Evolutionary conservation across 169 alveolate species (phyloP).

Genomic region (Eimeria nieschulzi): DNA sequence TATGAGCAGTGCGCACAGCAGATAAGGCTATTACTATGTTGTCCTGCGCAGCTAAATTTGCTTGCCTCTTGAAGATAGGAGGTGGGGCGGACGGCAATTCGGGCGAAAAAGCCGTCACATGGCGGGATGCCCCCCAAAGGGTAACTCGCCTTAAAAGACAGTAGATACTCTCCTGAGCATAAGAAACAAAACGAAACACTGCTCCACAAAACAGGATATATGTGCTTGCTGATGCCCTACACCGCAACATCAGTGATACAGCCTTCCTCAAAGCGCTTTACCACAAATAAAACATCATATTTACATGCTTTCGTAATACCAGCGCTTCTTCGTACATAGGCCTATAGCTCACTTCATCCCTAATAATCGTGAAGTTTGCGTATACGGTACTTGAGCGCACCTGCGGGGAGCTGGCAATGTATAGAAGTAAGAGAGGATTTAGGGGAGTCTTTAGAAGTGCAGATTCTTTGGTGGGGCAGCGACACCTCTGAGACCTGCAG

Average conservation of each 20-base stretch:
- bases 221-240: no score
- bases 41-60: no score
- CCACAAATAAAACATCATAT: no score
- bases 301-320: no score
- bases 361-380: no score
- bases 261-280: no score
- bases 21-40: no score
- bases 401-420: slow-evolving; percentile 29
- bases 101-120: slow-evolving; percentile 72
- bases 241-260: no score
- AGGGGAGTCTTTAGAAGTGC: not conserved
- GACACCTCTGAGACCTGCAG: slow-evolving; percentile 1
- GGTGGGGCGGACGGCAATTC: slow-evolving; percentile 35
- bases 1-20: no score
- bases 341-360: no score
- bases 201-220: no score
- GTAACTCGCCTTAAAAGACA: slow-evolving; percentile 34
- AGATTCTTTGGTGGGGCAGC: slow-evolving; percentile 19
- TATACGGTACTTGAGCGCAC: not conserved
- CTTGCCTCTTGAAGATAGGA: slow-evolving; percentile 37
- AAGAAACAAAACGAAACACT: not conserved
- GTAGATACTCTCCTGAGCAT: slow-evolving; percentile 23
- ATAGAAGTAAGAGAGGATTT: not conserved
- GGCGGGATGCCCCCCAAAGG: slow-evolving; percentile 76
- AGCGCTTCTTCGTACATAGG: no score